phyloP scores from a whole-genome alignment of 331 rosid genomes.

The Acacia pycnantha region DNA sequence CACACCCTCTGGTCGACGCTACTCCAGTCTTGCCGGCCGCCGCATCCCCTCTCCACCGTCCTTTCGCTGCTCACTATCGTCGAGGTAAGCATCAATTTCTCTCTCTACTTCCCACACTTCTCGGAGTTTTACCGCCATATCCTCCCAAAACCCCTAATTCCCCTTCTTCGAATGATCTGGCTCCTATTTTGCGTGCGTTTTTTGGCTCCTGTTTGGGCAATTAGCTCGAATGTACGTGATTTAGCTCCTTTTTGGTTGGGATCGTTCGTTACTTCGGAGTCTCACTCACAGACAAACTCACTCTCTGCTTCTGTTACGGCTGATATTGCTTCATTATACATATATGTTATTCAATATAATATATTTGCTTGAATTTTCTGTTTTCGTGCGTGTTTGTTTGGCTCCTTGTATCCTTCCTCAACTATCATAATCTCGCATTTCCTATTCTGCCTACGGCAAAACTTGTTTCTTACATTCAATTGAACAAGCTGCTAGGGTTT shows the following conservation, averaged over 20 bases:
- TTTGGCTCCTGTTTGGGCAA: background rate
- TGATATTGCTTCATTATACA: background rate
- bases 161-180: background rate
- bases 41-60: background rate
- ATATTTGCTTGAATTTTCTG: background rate
- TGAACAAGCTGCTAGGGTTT: background rate
- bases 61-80: background rate
- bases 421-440: background rate
- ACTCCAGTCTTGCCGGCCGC: background rate
- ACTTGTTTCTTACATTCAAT: background rate
- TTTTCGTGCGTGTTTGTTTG: background rate
- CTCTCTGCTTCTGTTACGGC: background rate
- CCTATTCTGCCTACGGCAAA: background rate
- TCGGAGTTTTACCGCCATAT: background rate
- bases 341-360: background rate
- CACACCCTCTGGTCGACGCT: background rate
- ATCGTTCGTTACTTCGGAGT: background rate
- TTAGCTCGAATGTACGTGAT: background rate
- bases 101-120: background rate
- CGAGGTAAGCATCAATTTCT: background rate
- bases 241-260: background rate
- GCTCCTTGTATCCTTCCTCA: background rate
- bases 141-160: background rate
- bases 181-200: background rate
- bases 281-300: background rate